Conservation (phyloP, 371 early-diverging fungal genomes). For the Dichotomocladium elegans region DNA sequence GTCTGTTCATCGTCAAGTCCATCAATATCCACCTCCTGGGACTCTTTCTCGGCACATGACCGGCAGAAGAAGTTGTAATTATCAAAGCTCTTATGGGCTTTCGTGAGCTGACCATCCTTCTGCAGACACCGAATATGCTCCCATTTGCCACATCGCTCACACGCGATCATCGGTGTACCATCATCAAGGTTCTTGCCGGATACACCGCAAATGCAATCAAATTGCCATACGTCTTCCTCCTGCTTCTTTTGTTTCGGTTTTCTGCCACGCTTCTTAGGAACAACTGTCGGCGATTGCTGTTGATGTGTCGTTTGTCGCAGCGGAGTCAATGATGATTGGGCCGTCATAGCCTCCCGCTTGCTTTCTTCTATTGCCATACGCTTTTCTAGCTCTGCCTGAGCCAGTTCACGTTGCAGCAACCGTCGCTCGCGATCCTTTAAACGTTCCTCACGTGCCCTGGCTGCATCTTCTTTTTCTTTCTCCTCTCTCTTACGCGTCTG, state of each 20-base stretch:
- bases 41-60: slow-evolving; percentile 24
- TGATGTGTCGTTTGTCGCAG: slow-evolving; percentile 2
- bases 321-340: background rate
- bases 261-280: slow-evolving; percentile 27
- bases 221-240: slow-evolving; percentile 54
- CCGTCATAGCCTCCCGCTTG: slow-evolving; percentile 1
- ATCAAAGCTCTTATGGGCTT: slow-evolving; percentile 21
- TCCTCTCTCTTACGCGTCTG: slow-evolving; percentile 28
- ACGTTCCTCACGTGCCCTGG: slow-evolving; percentile 50
- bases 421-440: slow-evolving; percentile 49
- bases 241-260: slow-evolving; percentile 23
- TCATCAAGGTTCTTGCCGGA: slow-evolving; percentile 60
- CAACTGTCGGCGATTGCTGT: slow-evolving; percentile 4
- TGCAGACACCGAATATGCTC: slow-evolving; percentile 66
- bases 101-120: slow-evolving; percentile 37
- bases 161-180: slow-evolving; percentile 73
- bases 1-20: slow-evolving; percentile 7
- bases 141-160: slow-evolving; percentile 67
- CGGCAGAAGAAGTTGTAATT: slow-evolving; percentile 41
- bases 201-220: slow-evolving; percentile 58
- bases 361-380: slow-evolving; percentile 9
- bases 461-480: slow-evolving; percentile 25
- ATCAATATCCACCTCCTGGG: slow-evolving; percentile 17
- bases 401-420: slow-evolving; percentile 40
- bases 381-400: slow-evolving; percentile 23